Base-by-base conservation (phyloP, 2,329 filamentous ascomycete genomes). In the Fusarium sp. region DNA sequence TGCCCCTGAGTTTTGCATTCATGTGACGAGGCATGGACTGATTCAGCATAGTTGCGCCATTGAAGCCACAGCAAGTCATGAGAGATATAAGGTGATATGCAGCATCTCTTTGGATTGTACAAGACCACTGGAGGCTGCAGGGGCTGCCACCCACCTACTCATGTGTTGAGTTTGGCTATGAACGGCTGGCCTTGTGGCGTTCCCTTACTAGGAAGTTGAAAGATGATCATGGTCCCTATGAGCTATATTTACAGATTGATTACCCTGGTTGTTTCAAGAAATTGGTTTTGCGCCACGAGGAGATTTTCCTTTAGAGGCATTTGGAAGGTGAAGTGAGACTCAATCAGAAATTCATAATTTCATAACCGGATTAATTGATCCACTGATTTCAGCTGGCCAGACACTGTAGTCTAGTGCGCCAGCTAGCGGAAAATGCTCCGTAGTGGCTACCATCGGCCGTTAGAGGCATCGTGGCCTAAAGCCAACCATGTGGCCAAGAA, bases 101-200 rank as follows among this genome's bases (percentile, higher is more conserved):
- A 48, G 67, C 59, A 45, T 55, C 43, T 58, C 43, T 52, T 52
- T 47, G 14, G 36, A n/a, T n/a, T n/a, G n/a, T 32, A 56, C 53
- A 45, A 47, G 29, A 44, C 45, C 21, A 54, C 57, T 47, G 53
- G 65, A 66, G 44, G 48, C 53, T 65, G 66, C 66, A 69, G 63
- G 63, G 61, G 63, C 53, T 65, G 49, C 33, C 55, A 67, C 63
- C 61, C 55, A 51, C 42, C 46, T 53, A 47, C 52, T 35, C 56
- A 45, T 37, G 27, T 14, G 43, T 62, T 60, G 63, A 58, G 45
- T 66, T 57, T 56, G 37, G 11, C 58, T 49, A 61, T 36, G 58
- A 67, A 68, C 61, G 54, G 62, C 65, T 63, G 62, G 61, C 58
- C 65, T 42, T 54, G 61, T 66, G 64, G 63, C 66, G 62, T 57